These are phyloP conservation scores for Isatis lusitanica DNA, from an alignment of 441 rosid genomes.

Conservation along the genomic window DNA sequence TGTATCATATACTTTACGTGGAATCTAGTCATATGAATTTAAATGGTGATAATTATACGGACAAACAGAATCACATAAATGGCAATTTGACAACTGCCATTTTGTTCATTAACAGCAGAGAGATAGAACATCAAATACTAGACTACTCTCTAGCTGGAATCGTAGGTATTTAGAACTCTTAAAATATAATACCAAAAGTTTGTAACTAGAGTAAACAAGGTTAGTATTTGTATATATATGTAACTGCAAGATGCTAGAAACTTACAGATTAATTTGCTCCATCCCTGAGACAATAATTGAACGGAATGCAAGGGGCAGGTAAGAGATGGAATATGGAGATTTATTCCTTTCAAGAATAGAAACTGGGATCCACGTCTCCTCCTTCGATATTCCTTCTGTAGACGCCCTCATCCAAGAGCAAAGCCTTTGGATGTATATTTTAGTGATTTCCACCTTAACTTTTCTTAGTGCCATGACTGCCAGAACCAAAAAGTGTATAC, in stretches of 20 bases:
- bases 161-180: background rate
- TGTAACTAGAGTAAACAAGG: background rate
- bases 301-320: conserved; percentile 85
- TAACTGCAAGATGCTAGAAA: conserved; percentile 8
- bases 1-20: background rate
- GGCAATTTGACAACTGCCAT: background rate
- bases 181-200: background rate
- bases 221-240: background rate
- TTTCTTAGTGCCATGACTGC: conserved; percentile 73
- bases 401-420: conserved; percentile 96
- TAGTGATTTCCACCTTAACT: conserved; percentile 80
- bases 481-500: conserved; percentile 30
- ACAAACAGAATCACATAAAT: background rate
- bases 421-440: conserved; percentile 79
- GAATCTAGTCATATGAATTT: background rate
- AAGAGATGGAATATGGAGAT: conserved; percentile 87
- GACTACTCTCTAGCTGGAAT: background rate
- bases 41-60: background rate
- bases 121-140: background rate
- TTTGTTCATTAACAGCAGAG: background rate
- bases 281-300: conserved; percentile 68
- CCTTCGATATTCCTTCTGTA: conserved; percentile 73
- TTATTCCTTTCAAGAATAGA: conserved; percentile 89
- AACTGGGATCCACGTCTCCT: conserved; percentile 86
- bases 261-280: conserved; percentile 93